These are phyloP conservation scores for Populus trichocarpa DNA, from an alignment of 441 rosid genomes.

Conservation along the genomic window DNA sequence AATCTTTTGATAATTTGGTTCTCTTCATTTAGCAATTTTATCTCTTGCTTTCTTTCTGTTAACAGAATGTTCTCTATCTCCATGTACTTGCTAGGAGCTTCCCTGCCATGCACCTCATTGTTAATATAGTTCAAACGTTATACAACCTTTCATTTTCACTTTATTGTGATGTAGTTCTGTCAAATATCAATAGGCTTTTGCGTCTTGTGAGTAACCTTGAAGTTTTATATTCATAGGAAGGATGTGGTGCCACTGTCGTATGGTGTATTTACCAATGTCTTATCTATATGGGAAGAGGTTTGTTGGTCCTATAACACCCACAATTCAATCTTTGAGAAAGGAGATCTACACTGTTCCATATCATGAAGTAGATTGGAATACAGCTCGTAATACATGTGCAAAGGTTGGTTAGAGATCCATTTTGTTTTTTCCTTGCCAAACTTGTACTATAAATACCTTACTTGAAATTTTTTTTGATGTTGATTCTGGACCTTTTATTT, in stretches of 20 bases:
- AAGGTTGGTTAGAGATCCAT: conserved; percentile 41
- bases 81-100: not conserved
- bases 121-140: not conserved
- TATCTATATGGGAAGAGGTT: conserved; percentile 61
- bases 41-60: not conserved
- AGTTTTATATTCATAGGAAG: conserved; percentile 32
- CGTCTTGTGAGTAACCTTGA: not conserved
- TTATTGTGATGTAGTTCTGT: not conserved
- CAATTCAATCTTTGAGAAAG: conserved; percentile 45
- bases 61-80: not conserved
- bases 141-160: not conserved
- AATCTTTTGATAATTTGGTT: not conserved
- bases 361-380: conserved; percentile 60
- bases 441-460: not conserved
- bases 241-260: conserved; percentile 72
- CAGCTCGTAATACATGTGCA: conserved; percentile 48
- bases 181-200: not conserved
- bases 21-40: not conserved
- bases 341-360: conserved; percentile 53
- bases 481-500: not conserved
- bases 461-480: no score
- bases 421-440: not conserved
- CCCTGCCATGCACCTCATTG: not conserved
- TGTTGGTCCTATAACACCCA: conserved; percentile 44
- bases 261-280: conserved; percentile 72